Evolutionary conservation across 108 stramenopile species (phyloP), one percentile per base, ranked within the genome.

Genomic region (Nitzschia putrida): DNA sequence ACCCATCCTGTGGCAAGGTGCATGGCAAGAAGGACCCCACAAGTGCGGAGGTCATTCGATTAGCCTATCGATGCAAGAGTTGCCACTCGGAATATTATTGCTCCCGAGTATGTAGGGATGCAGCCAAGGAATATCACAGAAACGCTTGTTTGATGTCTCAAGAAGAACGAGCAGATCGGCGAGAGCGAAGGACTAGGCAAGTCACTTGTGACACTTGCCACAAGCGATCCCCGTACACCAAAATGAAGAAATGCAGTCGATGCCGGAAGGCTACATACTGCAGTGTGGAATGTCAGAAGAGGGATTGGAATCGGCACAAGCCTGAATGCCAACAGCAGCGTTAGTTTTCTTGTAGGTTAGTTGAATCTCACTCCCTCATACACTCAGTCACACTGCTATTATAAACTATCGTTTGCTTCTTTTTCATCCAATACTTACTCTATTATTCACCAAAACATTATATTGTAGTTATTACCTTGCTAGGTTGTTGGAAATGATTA

Each of bases 171-270:
- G 51, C 53, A 21, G 78, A 80, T 23, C 78, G 78, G 42, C 26
- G 79, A 38, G 64, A 69, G 45, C 61, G 57, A 57, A 80, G 68
- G 41, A 51, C 56, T 7, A 74, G 63, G 59, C 66, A 66, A 61
- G 73, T 82, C 22, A 61, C 76, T 23, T 82, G 81, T 66, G 69
- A 77, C 68, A 74, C 72, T 51, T 82, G 81, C 57, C 43, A 61
- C 25, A 70, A 66, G 41, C 66, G 66, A 29, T 69, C 63, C 24
- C 56, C 81, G 7, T 74, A 71, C 29, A 77, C 72, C 24, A 52
- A 64, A 54, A 83, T 83, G 82, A 83, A 83, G 38, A 83, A 83
- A 61, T 83, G 82, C 58, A 65, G 69, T 40, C 65, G 74, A 45
- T 83, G 83, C 66, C 83, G 76, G 18, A 50, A 44, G 10, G 79